A percentile compares a stretch with the other conserved stretches of the same genome.
Evolutionary conservation across 257 asterid genomes (phyloP).

Genomic region (Phtheirospermum japonicum): DNA sequence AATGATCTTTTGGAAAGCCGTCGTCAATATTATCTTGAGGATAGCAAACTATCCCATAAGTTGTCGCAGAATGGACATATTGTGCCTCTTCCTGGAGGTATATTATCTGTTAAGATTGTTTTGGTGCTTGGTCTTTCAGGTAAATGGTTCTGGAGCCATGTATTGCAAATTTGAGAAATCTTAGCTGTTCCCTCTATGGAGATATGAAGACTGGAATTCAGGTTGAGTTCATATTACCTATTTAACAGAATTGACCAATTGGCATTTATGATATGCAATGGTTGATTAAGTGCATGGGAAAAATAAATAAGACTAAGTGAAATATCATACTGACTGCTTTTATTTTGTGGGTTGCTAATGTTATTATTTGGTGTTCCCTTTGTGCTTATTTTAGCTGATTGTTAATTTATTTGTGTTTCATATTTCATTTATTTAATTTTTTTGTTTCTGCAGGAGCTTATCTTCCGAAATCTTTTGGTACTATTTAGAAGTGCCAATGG

Average conservation of each 20-base stretch:
- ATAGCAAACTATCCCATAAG: conserved; percentile 34
- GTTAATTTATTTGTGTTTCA: conserved; percentile 11
- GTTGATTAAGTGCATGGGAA: conserved; percentile 1
- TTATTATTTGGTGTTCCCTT: conserved; percentile 2
- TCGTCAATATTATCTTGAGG: conserved; percentile 36
- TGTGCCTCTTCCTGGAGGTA: conserved; percentile 87
- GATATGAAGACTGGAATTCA: conserved; percentile 58
- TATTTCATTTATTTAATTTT: conserved; percentile 20
- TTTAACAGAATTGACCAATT: conserved; percentile 5
- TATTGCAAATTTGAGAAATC: conserved; percentile 57
- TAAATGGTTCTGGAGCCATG: conserved; percentile 62
- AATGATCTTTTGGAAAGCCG: conserved; percentile 60
- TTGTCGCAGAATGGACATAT: conserved; percentile 48
- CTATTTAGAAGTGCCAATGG: conserved; percentile 59
- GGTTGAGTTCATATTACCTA: conserved; percentile 42
- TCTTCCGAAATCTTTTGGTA: conserved; percentile 59
- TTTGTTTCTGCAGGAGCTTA: conserved; percentile 52
- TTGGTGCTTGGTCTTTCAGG: conserved; percentile 38
- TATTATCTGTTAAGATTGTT: conserved; percentile 20
- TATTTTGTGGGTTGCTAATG: neutral
- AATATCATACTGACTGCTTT: neutral
- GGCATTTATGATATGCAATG: conserved; percentile 6
- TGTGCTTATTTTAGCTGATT: conserved; percentile 17
- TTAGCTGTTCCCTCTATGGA: conserved; percentile 56
- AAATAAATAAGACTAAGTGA: neutral